These are phyloP conservation scores for Colletotrichum karsti DNA, from an alignment of 2,329 filamentous ascomycete genomes.

Conservation along the genomic window DNA sequence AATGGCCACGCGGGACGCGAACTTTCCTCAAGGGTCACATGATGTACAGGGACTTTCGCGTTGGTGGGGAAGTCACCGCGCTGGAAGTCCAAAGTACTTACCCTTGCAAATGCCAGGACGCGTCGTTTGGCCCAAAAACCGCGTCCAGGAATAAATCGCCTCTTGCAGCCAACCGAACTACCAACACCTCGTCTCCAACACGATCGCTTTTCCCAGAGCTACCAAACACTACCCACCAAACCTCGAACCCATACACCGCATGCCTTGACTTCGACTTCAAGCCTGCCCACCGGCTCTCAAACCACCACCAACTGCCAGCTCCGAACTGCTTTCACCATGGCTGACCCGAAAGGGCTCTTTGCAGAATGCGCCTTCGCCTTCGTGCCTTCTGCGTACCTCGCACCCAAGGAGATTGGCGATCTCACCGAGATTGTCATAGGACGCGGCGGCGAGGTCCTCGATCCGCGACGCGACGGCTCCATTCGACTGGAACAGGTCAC, in stretches of 20 bases:
- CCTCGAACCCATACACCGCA: not conserved
- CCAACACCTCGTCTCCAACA: not conserved
- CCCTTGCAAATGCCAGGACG: not conserved
- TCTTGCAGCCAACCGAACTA: not conserved
- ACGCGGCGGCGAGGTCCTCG: conserved; percentile 59
- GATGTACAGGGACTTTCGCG: not conserved
- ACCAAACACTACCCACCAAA: not conserved
- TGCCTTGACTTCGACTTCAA: conserved; percentile 3
- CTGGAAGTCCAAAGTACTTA: not conserved
- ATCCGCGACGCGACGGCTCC: conserved; percentile 56
- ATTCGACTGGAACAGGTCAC: conserved; percentile 58
- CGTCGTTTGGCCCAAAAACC: conserved; percentile 4
- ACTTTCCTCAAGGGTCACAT: not conserved
- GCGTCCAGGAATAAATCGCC: conserved; percentile 21
- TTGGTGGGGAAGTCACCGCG: not conserved
- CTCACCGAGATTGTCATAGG: conserved; percentile 52
- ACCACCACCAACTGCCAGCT: not conserved
- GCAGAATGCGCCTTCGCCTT: conserved; percentile 54
- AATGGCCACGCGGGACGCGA: not conserved
- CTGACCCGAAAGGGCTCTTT: conserved; percentile 44
- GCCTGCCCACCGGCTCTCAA: not conserved
- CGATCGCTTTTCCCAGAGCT: not conserved
- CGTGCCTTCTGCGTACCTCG: conserved; percentile 50
- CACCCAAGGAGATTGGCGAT: conserved; percentile 51
- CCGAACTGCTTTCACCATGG: conserved; percentile 28